These are phyloP conservation scores for Phytopythium aichiense DNA, from an alignment of 352 stramenopile genomes.

Conservation along the genomic window DNA sequence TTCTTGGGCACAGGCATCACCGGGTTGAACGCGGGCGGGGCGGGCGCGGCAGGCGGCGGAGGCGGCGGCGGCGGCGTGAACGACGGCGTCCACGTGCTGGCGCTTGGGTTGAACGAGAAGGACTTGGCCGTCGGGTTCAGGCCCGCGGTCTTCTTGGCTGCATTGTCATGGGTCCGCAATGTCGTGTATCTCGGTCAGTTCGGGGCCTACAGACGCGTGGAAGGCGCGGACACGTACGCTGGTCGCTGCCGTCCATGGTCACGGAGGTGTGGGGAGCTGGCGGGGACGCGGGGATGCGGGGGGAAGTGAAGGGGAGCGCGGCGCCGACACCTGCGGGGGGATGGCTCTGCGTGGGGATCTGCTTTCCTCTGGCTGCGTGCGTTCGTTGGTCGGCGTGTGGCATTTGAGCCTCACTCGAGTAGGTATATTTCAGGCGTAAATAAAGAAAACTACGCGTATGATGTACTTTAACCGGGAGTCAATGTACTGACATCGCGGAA, in stretches of 20 bases:
- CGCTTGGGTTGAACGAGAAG: constrained; percentile 79
- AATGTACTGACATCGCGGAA: no score
- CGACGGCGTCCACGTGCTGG: constrained; percentile 57
- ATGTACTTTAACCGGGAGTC: no score
- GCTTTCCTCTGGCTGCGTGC: not conserved
- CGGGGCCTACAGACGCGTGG: not conserved
- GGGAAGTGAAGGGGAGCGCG: not conserved
- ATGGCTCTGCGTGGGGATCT: not conserved
- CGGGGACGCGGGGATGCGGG: not conserved
- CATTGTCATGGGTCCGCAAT: not conserved
- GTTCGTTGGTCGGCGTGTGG: constrained; percentile 1
- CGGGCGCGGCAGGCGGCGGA: constrained; percentile 29
- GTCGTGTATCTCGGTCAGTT: constrained; percentile 1
- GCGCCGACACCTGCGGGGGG: not conserved
- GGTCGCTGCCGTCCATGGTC: constrained; percentile 35
- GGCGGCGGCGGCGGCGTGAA: constrained; percentile 34
- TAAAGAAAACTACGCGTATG: not conserved
- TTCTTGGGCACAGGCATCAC: constrained; percentile 78
- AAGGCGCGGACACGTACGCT: constrained; percentile 21
- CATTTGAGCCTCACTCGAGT: not conserved
- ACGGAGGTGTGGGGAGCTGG: not conserved
- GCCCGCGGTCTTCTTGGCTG: constrained; percentile 50
- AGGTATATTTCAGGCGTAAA: not conserved
- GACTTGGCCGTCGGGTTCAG: constrained; percentile 60
- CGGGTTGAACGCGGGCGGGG: constrained; percentile 47